Evolutionary conservation across 108 stramenopile species (phyloP), one percentile per base, ranked within the genome.

Genomic region (Cylindrotheca fusiformis): DNA sequence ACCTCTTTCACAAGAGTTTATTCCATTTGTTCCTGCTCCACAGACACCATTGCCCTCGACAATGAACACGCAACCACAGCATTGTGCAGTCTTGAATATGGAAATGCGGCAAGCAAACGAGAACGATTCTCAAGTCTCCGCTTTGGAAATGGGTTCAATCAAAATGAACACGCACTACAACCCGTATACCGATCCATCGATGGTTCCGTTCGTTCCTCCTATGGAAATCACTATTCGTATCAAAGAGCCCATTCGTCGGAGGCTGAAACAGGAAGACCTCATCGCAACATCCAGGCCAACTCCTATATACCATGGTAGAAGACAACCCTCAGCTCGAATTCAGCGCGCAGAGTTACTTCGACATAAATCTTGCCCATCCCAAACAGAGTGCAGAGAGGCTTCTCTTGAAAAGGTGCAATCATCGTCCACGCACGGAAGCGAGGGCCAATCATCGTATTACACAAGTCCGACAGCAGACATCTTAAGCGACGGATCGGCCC

Each of bases 241-340:
- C 36, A 41, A 41, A 41, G 36, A 41, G 36, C 36, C 36, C 36
- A 41, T 41, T 41, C 36, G 36, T 6, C n/a, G n/a, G n/a, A n/a
- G n/a, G n/a, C n/a, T n/a, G n/a, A n/a, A n/a, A n/a, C n/a, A n/a
- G n/a, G n/a, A n/a, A n/a, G n/a, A n/a, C n/a, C n/a, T n/a, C n/a
- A n/a, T n/a, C n/a, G n/a, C n/a, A n/a, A n/a, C n/a, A n/a, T n/a
- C n/a, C n/a, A n/a, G n/a, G n/a, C n/a, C n/a, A n/a, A n/a, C n/a
- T n/a, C n/a, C n/a, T n/a, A n/a, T n/a, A n/a, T n/a, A n/a, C n/a
- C n/a, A n/a, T n/a, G n/a, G n/a, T n/a, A n/a, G n/a, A n/a, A n/a
- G n/a, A n/a, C n/a, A n/a, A n/a, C n/a, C n/a, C n/a, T n/a, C n/a
- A n/a, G n/a, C n/a, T n/a, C n/a, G n/a, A n/a, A n/a, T n/a, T n/a